Evolutionary conservation across 257 asterid species (phyloP), one percentile per base, ranked within the genome.

Genomic region (Marsdenia floribunda): DNA sequence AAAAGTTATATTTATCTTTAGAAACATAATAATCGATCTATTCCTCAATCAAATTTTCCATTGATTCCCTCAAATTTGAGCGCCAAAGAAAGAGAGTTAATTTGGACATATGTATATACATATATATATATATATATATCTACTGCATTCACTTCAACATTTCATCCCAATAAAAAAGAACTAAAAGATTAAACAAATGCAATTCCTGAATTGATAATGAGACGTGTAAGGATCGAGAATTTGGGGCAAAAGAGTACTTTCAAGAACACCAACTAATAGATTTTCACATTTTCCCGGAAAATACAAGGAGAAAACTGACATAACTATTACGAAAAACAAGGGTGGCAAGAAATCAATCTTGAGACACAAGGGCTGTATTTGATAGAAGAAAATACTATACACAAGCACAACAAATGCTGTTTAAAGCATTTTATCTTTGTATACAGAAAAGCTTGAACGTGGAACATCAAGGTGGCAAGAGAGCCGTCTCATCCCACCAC

Each of bases 351-450:
- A 33, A 6, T 37, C 47, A 33, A 63, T 65, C 70, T 18, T 37
- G 29, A 65, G 29, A 37, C 18, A 53, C 53, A 19, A 33, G 33
- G 35, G 44, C 71, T 52, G 66, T 49, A 53, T 40, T n/a, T 22
- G 13, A 59, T 33, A 57, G 53, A 46, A 57, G 53, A 46, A 77
- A 54, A 70, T 73, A 75, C 80, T 84, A 76, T 84, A 85, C 90
- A 87, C 84, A 89, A 73, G 26, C 74, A 85, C 86, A 85, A 76
- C 81, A 76, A 75, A 77, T 80, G 88, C 85, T 40, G 73, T 64
- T 81, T 64, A 70, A 50, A 82, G 85, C 87, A 81, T 80, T 76
- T 80, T 72, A 73, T 53, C 71, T 53, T 75, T 46, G 76, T 78
- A 72, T 75, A 68, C 67, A 80, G 77, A 81, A 80, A 77, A 82